phyloP scores from a whole-genome alignment of 2,329 filamentous ascomycete genomes.

The Diaporthe citriasiana region DNA sequence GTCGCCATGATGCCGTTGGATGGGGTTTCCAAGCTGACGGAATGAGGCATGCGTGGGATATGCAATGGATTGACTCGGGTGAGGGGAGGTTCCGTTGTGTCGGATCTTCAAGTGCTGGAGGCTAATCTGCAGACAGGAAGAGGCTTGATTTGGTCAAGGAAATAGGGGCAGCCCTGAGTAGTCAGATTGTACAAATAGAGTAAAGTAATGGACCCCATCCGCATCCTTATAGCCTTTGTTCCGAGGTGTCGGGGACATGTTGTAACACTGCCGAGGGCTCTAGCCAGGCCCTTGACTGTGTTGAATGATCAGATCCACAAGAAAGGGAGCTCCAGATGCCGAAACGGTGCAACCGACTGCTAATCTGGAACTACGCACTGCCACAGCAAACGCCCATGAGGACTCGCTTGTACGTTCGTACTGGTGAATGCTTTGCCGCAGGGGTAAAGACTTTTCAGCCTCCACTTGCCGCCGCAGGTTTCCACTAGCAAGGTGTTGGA shows the following conservation, averaged over 20 bases:
- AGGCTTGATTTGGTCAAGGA: background rate
- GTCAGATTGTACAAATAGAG: slow-evolving; percentile 8
- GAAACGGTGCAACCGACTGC: background rate
- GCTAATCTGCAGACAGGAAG: background rate
- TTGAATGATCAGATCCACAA: slow-evolving; percentile 10
- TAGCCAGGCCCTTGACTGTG: slow-evolving; percentile 1
- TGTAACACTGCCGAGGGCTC: background rate
- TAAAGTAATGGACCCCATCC: slow-evolving; percentile 17
- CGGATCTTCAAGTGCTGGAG: background rate
- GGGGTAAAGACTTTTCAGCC: slow-evolving; percentile 33
- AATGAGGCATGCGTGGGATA: slow-evolving; percentile 19
- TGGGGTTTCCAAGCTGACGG: slow-evolving; percentile 20
- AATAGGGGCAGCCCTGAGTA: slow-evolving; percentile 4
- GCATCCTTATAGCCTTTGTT: slow-evolving; percentile 21
- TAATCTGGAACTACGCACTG: slow-evolving; percentile 9
- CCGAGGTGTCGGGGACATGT: slow-evolving; percentile 14
- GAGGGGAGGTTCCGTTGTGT: background rate
- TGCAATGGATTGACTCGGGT: background rate
- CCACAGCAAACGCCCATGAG: background rate
- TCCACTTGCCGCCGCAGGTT: background rate
- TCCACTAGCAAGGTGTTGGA: background rate
- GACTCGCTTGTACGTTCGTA: background rate
- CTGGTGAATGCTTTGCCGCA: slow-evolving; percentile 27
- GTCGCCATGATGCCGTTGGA: slow-evolving; percentile 35
- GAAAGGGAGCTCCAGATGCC: background rate